These are phyloP conservation scores for Lasiosphaeris hirsuta DNA, from an alignment of 495 filamentous ascomycete genomes.

Conservation along the genomic window DNA sequence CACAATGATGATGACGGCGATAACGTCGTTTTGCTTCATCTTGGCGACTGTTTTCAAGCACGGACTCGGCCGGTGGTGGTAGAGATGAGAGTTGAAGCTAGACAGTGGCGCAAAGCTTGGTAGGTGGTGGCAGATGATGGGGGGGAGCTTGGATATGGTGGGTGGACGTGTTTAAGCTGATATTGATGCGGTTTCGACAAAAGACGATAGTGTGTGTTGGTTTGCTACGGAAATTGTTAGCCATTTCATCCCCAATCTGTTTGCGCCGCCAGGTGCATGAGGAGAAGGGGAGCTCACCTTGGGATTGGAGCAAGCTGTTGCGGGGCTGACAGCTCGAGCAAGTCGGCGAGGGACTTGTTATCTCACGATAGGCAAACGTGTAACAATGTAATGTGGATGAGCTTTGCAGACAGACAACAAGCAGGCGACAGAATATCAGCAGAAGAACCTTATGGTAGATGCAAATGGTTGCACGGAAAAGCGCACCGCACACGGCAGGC, in stretches of 20 bases:
- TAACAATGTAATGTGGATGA: background rate
- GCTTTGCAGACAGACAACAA: too few relatives aligned
- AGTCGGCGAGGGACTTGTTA: too few relatives aligned
- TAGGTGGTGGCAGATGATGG: background rate
- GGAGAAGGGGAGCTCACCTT: background rate
- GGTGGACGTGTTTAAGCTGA: too few relatives aligned
- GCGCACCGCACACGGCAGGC: background rate
- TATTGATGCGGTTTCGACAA: too few relatives aligned
- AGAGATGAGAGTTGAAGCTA: background rate
- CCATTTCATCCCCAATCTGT: background rate
- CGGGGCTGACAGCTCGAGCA: slow-evolving; percentile 1
- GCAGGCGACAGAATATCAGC: too few relatives aligned
- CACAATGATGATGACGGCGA: slow-evolving; percentile 79
- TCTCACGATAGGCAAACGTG: background rate
- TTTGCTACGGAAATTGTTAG: background rate
- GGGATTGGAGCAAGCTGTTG: slow-evolving; percentile 4
- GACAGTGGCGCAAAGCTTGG: background rate
- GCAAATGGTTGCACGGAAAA: background rate
- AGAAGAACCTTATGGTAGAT: background rate
- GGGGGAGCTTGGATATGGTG: too few relatives aligned
- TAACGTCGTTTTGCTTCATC: slow-evolving; percentile 71
- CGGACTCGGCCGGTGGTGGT: slow-evolving; percentile 6
- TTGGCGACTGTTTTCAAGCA: slow-evolving; percentile 27
- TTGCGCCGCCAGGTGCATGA: background rate
- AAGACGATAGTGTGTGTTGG: too few relatives aligned